Conservation (phyloP, 441 rosid species). For the Sinapis alba region DNA sequence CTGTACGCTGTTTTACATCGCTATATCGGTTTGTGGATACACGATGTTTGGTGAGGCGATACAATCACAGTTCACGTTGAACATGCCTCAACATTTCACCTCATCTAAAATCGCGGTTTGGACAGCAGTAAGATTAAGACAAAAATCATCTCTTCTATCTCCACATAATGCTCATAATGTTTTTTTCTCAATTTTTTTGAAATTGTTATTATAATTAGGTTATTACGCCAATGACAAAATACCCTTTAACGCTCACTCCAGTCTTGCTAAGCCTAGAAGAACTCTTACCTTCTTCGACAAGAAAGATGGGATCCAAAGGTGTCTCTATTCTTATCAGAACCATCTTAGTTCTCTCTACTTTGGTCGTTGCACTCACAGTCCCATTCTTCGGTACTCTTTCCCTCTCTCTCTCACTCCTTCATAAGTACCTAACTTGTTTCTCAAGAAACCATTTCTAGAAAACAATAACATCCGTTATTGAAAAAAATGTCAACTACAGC, state of each 20-base stretch:
- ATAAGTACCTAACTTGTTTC: slow-evolving; percentile 47
- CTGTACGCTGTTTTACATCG: slow-evolving; percentile 51
- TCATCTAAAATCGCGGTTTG: slow-evolving; percentile 67
- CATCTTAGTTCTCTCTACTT: slow-evolving; percentile 55
- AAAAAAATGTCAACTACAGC: slow-evolving; percentile 43
- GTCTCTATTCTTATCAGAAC: slow-evolving; percentile 62
- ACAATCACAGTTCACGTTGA: slow-evolving; percentile 71
- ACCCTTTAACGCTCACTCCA: slow-evolving; percentile 67
- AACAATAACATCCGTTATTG: neutral
- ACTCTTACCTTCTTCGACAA: slow-evolving; percentile 50
- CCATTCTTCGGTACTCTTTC: slow-evolving; percentile 74
- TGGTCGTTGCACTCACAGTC: slow-evolving; percentile 63
- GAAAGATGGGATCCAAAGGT: slow-evolving; percentile 39
- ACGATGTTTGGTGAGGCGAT: slow-evolving; percentile 65
- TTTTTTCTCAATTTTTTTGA: slow-evolving; percentile 21
- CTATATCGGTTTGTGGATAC: slow-evolving; percentile 59
- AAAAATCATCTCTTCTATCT: slow-evolving; percentile 40
- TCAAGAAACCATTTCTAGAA: neutral
- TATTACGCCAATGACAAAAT: slow-evolving; percentile 72
- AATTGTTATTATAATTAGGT: slow-evolving; percentile 44
- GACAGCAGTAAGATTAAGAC: slow-evolving; percentile 53
- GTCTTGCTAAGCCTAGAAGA: slow-evolving; percentile 73
- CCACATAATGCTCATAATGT: neutral
- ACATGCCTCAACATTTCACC: slow-evolving; percentile 58
- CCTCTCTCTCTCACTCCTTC: slow-evolving; percentile 44